Evolutionary conservation across 164 flowering plant genomes (phyloP), one percentile per base, ranked within the genome.

Genomic region (Santalum album): DNA sequence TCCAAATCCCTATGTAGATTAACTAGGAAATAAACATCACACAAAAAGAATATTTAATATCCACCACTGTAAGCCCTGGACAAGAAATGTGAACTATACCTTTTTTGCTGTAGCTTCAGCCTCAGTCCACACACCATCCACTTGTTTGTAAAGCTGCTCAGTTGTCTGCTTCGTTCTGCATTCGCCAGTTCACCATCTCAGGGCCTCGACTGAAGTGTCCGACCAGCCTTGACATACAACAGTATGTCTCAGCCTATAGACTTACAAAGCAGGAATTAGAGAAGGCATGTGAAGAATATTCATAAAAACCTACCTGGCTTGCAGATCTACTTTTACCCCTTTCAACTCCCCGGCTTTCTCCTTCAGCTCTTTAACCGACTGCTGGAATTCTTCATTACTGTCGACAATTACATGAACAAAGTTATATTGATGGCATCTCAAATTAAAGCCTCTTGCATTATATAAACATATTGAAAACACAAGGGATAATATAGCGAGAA

Each of bases 101-200:
- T 85, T 89, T 64, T 77, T 92, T 3, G 90, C 95, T 9, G 83
- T 75, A 57, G 72, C 83, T 74, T 85, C 99, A 50, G 96, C 88
- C 57, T 87, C 96, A 1, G 86, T 74, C 96, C 94, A 89, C 27
- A 72, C 91, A 24, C 87, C 96, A 70, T 89, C 99, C 70, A 82
- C 90, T 16, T 63, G 83, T 79, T 82, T 87, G 83, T 80, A 83
- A 50, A 92, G 82, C 84, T 83, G 81, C 88, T 86, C 96, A 26
- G 91, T 75, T 55, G 84, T 87, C 87, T 87, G 84, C 85, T 89
- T 89, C 51, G 91, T 83, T 83, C 96, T 92, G 96, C 96, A 92
- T 82, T 81, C 65, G 79, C 70, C 74, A 92, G 78, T 72, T 79
- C 75, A 83, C 75, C 79, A 76, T 75, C 89, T 81, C 81, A 80